Evolutionary conservation across 2,329 filamentous ascomycete species (phyloP).

Genomic region (Emergomyces africanus): DNA sequence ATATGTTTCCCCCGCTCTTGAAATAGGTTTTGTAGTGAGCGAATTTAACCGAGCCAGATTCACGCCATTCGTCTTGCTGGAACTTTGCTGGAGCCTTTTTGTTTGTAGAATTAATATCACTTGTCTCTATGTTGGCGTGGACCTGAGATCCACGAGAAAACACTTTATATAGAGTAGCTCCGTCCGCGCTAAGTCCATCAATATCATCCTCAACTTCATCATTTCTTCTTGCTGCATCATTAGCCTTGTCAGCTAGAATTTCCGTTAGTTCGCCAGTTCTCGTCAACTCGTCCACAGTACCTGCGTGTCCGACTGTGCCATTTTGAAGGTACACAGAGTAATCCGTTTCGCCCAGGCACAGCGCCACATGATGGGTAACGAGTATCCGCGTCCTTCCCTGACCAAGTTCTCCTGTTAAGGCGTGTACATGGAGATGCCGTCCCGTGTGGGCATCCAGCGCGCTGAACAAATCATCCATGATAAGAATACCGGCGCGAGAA

Average conservation of each 20-base stretch:
- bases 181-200: conserved; percentile 23
- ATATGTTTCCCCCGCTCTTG: conserved; percentile 49
- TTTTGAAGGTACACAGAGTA: conserved; percentile 63
- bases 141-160: conserved; percentile 15
- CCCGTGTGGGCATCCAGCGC: conserved; percentile 71
- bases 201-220: conserved; percentile 25
- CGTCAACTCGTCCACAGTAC: conserved; percentile 48
- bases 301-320: conserved; percentile 51
- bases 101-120: conserved; percentile 7
- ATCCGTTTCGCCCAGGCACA: conserved; percentile 58
- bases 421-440: conserved; percentile 64
- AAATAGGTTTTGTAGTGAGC: conserved; percentile 58
- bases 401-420: conserved; percentile 57
- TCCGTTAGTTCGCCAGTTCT: conserved; percentile 29
- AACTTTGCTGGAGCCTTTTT: conserved; percentile 49
- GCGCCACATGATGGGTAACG: conserved; percentile 66
- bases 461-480: conserved; percentile 76
- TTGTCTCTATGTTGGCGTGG: conserved; percentile 2
- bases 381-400: conserved; percentile 59
- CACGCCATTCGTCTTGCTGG: conserved; percentile 60
- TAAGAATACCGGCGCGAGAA: conserved; percentile 60
- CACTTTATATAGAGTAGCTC: conserved; percentile 37
- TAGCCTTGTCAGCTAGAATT: conserved; percentile 27
- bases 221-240: conserved; percentile 40
- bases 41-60: conserved; percentile 55